Conservation (phyloP, 768 basidiomycete species). For the Tephrocybe sp. region DNA sequence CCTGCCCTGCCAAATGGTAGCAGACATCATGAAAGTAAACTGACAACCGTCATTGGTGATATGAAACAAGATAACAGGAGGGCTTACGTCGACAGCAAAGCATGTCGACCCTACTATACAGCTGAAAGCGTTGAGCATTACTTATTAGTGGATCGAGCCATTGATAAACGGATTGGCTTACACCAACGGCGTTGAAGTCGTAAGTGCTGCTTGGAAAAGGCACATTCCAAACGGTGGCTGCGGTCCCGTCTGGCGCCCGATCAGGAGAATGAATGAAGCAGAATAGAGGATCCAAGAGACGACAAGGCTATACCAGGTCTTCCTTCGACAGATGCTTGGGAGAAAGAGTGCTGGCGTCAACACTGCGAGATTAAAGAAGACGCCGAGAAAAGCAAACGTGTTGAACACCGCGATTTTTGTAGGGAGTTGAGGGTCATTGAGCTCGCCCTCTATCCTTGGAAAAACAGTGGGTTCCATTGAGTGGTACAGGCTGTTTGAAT, state of each 20-base stretch:
- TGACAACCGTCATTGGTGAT: background rate
- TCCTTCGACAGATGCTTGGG: background rate
- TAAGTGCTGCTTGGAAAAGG: conserved; percentile 7
- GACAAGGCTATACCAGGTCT: conserved; percentile 7
- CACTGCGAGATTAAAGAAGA: background rate
- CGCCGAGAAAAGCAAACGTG: background rate
- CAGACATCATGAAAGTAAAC: conserved; percentile 5
- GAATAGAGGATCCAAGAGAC: conserved; percentile 8
- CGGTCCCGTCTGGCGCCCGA: conserved; percentile 4
- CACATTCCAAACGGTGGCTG: conserved; percentile 9
- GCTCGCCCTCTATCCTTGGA: background rate
- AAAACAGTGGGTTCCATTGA: background rate
- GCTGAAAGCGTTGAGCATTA: background rate
- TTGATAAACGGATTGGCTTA: background rate
- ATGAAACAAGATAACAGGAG: background rate
- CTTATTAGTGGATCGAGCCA: background rate
- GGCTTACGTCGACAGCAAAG: conserved; percentile 6
- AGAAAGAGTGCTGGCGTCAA: conserved; percentile 1
- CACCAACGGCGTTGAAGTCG: conserved; percentile 2
- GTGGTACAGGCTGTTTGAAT: background rate
- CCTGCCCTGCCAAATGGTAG: background rate
- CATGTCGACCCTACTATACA: conserved; percentile 11
- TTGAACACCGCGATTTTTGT: background rate
- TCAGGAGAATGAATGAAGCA: conserved; percentile 4
- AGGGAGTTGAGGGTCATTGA: background rate